Base-by-base conservation (phyloP, 345 rosid genomes). In the Litchi chinensis region DNA sequence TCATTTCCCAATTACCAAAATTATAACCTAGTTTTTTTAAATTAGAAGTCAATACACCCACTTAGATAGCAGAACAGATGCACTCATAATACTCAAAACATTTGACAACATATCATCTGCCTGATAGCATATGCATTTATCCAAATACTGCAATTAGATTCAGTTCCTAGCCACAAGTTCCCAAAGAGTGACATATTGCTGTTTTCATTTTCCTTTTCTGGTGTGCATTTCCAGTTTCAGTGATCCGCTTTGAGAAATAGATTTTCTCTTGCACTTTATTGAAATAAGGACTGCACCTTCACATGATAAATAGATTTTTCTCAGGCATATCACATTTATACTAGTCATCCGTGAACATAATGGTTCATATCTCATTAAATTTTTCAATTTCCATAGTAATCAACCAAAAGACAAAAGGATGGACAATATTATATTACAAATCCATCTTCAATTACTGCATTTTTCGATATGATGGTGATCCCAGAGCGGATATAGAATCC, bases 401-500 rank as follows among this genome's bases (percentile, higher is more conserved):
- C 22, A 44, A 74, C 19, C 10, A 28, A 77, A 80, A 77, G 63
- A 85, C 50, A 74, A 70, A 75, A 54, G 60, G 79, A 62, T 46
- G 71, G 68, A 41, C 15, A 56, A 43, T 59, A 39, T 26, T 63
- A 95, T 89, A 93, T 91, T 57, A 91, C 95, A 73, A 82, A 63
- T 69, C 94, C 97, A 77, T 95, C 93, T 79, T 70, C 56, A 76
- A 95, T 91, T 54, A 79, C 81, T 0, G 96, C 85, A 82, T 95
- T 95, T 82, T 85, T 95, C 82, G 82, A 74, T 68, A 89, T 86
- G 21, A 95, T 32, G 10, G 90, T 90, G 82, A 92, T 85, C 52
- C 97, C 97, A 1, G 97, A 88, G 74, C 98, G 89, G 79, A 95
- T 92, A 78, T 90, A 92, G 79, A 95, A 93, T 22, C 98, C 98